These are phyloP conservation scores for Monosporascus sp. DNA, from an alignment of 2,329 filamentous ascomycete genomes.

Conservation along the genomic window DNA sequence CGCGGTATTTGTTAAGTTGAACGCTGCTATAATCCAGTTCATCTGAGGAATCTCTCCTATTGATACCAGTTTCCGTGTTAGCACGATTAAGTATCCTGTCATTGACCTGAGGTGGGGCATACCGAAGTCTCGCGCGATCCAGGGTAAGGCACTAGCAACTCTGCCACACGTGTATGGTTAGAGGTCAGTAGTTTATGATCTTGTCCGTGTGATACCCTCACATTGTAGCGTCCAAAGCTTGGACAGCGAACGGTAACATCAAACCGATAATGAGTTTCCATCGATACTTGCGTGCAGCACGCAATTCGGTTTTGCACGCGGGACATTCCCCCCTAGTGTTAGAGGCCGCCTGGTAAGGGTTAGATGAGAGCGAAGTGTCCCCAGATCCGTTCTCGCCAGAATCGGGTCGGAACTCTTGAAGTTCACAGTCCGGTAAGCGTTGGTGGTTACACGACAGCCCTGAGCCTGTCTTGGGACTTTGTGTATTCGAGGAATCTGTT, in stretches of 20 bases:
- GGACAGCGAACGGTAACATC: conserved; percentile 54
- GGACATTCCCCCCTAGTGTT: conserved; percentile 14
- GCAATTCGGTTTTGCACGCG: conserved; percentile 29
- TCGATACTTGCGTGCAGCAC: conserved; percentile 37
- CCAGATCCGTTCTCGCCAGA: no score
- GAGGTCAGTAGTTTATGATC: conserved; percentile 14
- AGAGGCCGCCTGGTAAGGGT: no score
- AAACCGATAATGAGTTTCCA: conserved; percentile 57
- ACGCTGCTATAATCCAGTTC: conserved; percentile 66
- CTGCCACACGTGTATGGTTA: conserved; percentile 1
- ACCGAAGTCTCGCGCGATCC: conserved; percentile 62
- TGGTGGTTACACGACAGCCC: no score
- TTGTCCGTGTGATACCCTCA: no score
- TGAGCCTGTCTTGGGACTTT: no score
- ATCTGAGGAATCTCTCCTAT: conserved; percentile 50
- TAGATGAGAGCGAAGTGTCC: no score
- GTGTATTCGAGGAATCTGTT: no score
- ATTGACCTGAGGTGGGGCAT: conserved; percentile 15
- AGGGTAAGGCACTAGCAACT: conserved; percentile 53
- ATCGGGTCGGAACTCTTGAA: no score
- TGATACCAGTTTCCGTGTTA: neutral
- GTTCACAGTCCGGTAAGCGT: no score
- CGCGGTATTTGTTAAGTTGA: conserved; percentile 61
- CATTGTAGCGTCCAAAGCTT: conserved; percentile 61
- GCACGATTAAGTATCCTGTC: neutral